Conservation (phyloP, 805 yeast species). For the Suhomyces sp. region DNA sequence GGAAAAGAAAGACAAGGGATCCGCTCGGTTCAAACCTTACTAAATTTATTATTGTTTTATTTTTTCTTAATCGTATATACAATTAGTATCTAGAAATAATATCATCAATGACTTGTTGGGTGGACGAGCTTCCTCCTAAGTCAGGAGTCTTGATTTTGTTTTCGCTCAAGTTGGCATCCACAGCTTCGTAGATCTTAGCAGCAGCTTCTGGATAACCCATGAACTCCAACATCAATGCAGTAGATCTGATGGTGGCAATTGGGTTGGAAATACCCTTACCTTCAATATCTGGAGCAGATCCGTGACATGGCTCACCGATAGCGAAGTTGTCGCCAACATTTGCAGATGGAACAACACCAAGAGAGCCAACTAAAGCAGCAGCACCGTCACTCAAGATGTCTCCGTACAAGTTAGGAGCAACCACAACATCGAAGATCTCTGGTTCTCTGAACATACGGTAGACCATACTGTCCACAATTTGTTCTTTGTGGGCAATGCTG, state of each 20-base stretch:
- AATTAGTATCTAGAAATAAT: slow-evolving; percentile 47
- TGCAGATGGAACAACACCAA: slow-evolving; percentile 97
- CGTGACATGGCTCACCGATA: slow-evolving; percentile 99
- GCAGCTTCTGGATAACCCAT: slow-evolving; percentile 90
- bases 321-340: slow-evolving; percentile 96
- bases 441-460: slow-evolving; percentile 99
- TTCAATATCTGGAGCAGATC: slow-evolving; percentile 98
- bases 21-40: slow-evolving; percentile 57
- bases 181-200: slow-evolving; percentile 88
- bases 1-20: slow-evolving; percentile 30
- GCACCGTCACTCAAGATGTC: slow-evolving; percentile 97
- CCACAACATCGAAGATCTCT: slow-evolving; percentile 93
- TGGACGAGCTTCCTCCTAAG: slow-evolving; percentile 85
- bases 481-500: slow-evolving; percentile 76
- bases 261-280: slow-evolving; percentile 95
- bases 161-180: slow-evolving; percentile 85
- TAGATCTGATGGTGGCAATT: slow-evolving; percentile 95
- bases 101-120: slow-evolving; percentile 85
- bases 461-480: slow-evolving; percentile 98
- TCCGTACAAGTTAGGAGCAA: slow-evolving; percentile 97
- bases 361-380: slow-evolving; percentile 95
- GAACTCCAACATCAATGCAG: slow-evolving; percentile 96
- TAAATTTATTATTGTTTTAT: slow-evolving; percentile 16
- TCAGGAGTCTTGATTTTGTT: slow-evolving; percentile 86
- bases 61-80: neutral